These are phyloP conservation scores for Solanum acaule DNA, from an alignment of 257 asterid species.

Conservation along the genomic window DNA sequence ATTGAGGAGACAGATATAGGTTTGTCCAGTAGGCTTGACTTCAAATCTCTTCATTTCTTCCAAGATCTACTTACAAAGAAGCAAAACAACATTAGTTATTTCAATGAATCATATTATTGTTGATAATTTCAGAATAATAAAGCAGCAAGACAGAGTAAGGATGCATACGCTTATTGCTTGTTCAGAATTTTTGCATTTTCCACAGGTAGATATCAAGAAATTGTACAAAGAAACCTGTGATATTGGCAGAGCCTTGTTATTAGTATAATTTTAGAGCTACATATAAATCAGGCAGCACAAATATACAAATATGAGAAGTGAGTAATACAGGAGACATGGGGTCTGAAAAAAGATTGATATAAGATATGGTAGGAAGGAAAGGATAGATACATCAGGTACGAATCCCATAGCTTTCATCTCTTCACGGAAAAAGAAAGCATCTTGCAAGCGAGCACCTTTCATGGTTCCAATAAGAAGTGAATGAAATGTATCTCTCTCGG, in stretches of 20 bases:
- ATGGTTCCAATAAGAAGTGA: conserved; percentile 82
- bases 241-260: background rate
- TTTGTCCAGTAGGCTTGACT: conserved; percentile 89
- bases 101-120: background rate
- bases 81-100: background rate
- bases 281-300: background rate
- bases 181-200: conserved; percentile 79
- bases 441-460: conserved; percentile 89
- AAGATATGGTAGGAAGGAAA: background rate
- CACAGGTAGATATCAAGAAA: conserved; percentile 85
- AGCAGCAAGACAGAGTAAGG: background rate
- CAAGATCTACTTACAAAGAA: conserved; percentile 49
- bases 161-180: conserved; percentile 64
- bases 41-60: conserved; percentile 87
- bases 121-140: background rate
- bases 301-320: background rate
- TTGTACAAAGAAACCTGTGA: conserved; percentile 73
- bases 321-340: background rate
- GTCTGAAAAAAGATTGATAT: background rate
- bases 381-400: conserved; percentile 76
- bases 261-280: background rate
- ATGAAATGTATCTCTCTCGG: conserved; percentile 90
- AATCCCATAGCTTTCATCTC: conserved; percentile 89
- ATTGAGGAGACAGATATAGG: conserved; percentile 82
- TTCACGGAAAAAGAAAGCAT: conserved; percentile 76